Conservation (phyloP, 2,329 filamentous ascomycete species). For the Coniochaeta sp. region DNA sequence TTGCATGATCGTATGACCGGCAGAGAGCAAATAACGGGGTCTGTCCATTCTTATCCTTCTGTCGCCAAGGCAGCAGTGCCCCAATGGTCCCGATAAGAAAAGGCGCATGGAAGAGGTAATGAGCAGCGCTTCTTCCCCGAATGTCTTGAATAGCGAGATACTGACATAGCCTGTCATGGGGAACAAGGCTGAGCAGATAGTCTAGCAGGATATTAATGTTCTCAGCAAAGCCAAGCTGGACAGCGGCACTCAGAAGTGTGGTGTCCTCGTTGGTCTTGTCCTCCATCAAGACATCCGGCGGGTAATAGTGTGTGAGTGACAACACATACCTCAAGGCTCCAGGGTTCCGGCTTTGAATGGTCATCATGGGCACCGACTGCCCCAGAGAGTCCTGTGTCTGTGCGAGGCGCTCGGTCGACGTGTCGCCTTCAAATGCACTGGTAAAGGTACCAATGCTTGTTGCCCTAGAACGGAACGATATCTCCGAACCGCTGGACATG, state of each 20-base stretch:
- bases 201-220: conserved; percentile 70
- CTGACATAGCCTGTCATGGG: conserved; percentile 45
- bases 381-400: conserved; percentile 65
- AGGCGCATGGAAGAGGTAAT: conserved; percentile 92
- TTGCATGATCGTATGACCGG: conserved; percentile 85
- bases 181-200: conserved; percentile 50
- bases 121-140: conserved; percentile 82
- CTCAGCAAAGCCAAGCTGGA: conserved; percentile 72
- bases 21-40: conserved; percentile 96
- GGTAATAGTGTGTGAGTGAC: conserved; percentile 68
- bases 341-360: conserved; percentile 63
- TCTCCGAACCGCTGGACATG: conserved; percentile 76
- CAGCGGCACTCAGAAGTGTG: conserved; percentile 80
- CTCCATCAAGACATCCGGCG: conserved; percentile 61
- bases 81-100: conserved; percentile 71
- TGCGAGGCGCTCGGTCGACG: conserved; percentile 70
- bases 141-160: conserved; percentile 75
- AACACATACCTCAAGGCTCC: conserved; percentile 74
- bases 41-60: conserved; percentile 92
- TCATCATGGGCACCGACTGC: conserved; percentile 86
- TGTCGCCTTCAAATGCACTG: conserved; percentile 75
- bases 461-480: conserved; percentile 74
- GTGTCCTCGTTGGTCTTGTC: conserved; percentile 88
- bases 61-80: conserved; percentile 73
- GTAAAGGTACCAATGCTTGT: conserved; percentile 68